Base-by-base conservation (phyloP, 2,329 filamentous ascomycete species). In the Lachnum nothofagi region DNA sequence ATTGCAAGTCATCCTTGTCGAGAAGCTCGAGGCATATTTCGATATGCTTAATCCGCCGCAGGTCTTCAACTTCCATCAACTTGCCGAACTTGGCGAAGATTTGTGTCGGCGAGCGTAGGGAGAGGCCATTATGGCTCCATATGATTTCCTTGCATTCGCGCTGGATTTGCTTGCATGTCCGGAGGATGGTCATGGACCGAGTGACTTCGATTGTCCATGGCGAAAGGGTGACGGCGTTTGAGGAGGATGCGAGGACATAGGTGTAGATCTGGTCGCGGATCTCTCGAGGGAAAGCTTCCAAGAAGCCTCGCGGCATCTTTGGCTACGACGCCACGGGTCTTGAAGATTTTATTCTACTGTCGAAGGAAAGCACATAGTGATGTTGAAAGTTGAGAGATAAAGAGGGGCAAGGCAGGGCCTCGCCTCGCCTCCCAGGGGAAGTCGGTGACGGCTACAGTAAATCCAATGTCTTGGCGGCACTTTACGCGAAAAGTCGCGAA, bases 221-320 rank as follows among this genome's bases (percentile, higher is more conserved):
- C 9, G 54, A 60, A 8, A 61, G 48, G 5, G 53, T 58, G 27
- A 60, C 55, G 17, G 29, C 17, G 27, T 56, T 55, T n/a, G 55
- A 55, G 14, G 53, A 51, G 17, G 54, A 54, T 7, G 55, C 53
- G 29, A 64, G 54, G 25, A 60, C 48, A 22, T 52, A 59, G 20
- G 53, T 57, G 37, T 63, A 64, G 14, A 64, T 62, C n/a, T 56
- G 55, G 40, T 64, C 61, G 19, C 61, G 54, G 19, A 64, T 60
- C 37, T 63, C 61, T 46, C 61, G 48, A 14, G 61, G 61, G 24
- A 64, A 54, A 23, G 47, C 49, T 25, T 49, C 43, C 7, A 63
- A 56, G 40, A 64, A 62, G 3, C 46, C 31, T 20, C 38, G 40
- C 39, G 53, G 22, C 57, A 61, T 60, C 10, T 38, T 42, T 25